Base-by-base conservation (phyloP, 345 rosid species). In the Camelina neglecta region DNA sequence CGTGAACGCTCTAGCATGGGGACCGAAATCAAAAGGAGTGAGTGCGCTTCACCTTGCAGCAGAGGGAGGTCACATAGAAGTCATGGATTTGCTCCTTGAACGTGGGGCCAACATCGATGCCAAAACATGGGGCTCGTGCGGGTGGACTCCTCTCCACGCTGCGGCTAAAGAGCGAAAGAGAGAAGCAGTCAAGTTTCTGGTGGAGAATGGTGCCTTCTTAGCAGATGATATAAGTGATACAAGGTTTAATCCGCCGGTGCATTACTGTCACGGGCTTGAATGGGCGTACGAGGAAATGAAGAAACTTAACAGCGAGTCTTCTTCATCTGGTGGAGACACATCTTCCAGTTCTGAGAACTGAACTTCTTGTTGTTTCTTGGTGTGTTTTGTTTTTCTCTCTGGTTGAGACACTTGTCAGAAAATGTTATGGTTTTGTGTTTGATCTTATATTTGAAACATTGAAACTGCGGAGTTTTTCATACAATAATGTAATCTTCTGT, bases 21-120 rank as follows among this genome's bases (percentile, higher is more conserved):
- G 97, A 39, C 93, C 94, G 36, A 95, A 92, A 86, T 86, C 96
- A 11, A 87, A 89, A 81, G 97, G 97, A 55, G 84, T 88, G 57
- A 89, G 85, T 15, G 89, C 99, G 11, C 99, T 95, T 70, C 97
- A 95, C 86, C 99, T 95, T 75, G 99, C 97, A 72, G 96, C 99
- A 4, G 89, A 92, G 85, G 97, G 97, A 70, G 99, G 99, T 36
- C 93, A 95, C 65, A 73, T 95, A 15, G 87, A 89, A 71, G 89
- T 95, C 31, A 92, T 95, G 93, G 99, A 92, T 83, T 87, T 85
- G 75, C 81, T 95, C 73, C 97, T 95, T 1, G 99, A 89, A 15
- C 97, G 90, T 8, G 99, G 99, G 39, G 97, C 97, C 47, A 82
- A 95, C 73, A 95, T 95, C 5, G 99, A 95, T 79, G 97, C 99